These are phyloP conservation scores for Amphicarpaea edgeworthii DNA, from an alignment of 306 rosid genomes.

Conservation along the genomic window DNA sequence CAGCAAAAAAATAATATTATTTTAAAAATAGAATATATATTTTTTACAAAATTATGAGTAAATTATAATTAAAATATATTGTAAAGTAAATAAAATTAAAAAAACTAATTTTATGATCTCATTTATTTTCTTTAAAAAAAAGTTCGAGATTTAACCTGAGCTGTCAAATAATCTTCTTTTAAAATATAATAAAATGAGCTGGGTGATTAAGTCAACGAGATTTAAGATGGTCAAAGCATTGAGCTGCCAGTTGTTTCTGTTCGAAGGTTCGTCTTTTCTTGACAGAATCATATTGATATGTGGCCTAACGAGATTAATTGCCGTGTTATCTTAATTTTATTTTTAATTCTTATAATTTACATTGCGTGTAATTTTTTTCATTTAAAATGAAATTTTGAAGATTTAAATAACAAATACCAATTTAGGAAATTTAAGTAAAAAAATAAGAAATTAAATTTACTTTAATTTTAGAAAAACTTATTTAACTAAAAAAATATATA, in stretches of 20 bases:
- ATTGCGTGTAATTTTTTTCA: background rate
- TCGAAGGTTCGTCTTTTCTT: background rate
- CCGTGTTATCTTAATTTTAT: background rate
- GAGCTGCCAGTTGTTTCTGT: background rate
- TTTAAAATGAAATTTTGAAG: background rate
- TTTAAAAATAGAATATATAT: background rate
- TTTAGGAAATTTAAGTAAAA: too few species aligned
- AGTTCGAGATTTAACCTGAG: background rate
- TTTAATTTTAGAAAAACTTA: too few species aligned
- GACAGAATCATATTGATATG: too few species aligned
- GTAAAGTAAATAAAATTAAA: background rate
- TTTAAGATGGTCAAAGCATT: slow-evolving; percentile 16
- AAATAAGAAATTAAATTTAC: too few species aligned
- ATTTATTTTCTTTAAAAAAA: background rate
- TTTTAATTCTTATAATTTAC: background rate
- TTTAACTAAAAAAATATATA: background rate
- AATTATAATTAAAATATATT: background rate
- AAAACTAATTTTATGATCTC: background rate
- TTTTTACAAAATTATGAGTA: background rate
- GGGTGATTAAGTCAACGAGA: background rate
- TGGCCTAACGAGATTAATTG: background rate
- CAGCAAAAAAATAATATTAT: too few species aligned
- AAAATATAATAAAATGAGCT: background rate
- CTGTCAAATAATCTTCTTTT: background rate
- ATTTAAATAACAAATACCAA: background rate